Percentiles rank a stretch among this genome's conserved stretches.
Evolutionary conservation across 805 yeast species (phyloP).

Genomic region (Henningerozyma blattae): DNA sequence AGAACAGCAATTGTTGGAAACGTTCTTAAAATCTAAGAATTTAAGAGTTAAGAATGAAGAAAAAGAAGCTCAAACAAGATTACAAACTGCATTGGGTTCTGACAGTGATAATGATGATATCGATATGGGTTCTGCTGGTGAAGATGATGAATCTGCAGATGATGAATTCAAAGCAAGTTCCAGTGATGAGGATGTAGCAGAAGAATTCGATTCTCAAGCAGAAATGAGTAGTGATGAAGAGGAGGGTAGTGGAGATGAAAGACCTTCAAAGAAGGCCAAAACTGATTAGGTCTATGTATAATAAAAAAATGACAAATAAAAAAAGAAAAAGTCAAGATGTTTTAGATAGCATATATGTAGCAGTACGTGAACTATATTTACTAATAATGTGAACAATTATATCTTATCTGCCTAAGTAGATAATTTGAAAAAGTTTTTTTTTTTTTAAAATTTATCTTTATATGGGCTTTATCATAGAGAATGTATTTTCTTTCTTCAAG

Average conservation of each 20-base stretch:
- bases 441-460: too few species aligned
- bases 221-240: conserved; percentile 22
- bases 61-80: conserved; percentile 70
- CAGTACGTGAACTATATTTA: too few species aligned
- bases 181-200: conserved; percentile 55
- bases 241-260: conserved; percentile 23
- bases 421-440: too few species aligned
- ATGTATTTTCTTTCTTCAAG: too few species aligned
- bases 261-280: conserved; percentile 29
- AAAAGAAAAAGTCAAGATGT: too few species aligned
- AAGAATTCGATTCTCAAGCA: conserved; percentile 68
- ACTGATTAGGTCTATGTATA: conserved; percentile 5
- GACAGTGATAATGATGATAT: conserved; percentile 40
- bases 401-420: too few species aligned
- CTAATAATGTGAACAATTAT: too few species aligned
- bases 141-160: conserved; percentile 70
- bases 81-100: conserved; percentile 63
- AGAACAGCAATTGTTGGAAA: conserved; percentile 73
- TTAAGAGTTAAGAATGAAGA: conserved; percentile 80
- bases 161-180: conserved; percentile 60
- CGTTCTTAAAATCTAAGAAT: conserved; percentile 64
- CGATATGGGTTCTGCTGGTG: conserved; percentile 59
- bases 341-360: too few species aligned
- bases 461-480: too few species aligned
- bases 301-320: too few species aligned